Evolutionary conservation across 768 basidiomycete species (phyloP), one percentile per base, ranked within the genome.

Genomic region (Pleurotus sapidus): DNA sequence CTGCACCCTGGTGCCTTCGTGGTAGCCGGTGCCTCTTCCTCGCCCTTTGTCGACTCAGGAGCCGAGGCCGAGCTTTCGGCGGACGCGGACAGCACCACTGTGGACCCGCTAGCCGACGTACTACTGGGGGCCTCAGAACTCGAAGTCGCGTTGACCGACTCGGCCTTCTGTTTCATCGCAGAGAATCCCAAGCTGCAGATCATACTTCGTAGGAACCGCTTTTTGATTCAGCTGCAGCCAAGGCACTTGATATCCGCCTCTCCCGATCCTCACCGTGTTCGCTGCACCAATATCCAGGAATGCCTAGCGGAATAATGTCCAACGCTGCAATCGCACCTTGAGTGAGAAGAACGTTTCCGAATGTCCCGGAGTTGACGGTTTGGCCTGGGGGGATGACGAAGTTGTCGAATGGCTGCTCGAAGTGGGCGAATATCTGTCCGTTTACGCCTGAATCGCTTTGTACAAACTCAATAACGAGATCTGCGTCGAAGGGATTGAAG

Each of bases 191-290:
- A 76, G 64, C 4, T 59, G 63, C n/a, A 78, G 61, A 23, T 63
- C 53, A 60, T 87, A 89, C 7, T 65, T 59, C 27, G 84, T 83
- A 12, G 83, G 77, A 5, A 88, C 84, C 46, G 65, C 62, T 40
- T 67, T 69, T 66, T 88, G 84, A 34, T 72, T 67, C 49, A 88
- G 72, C 51, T 87, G 77, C 59, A 89, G 68, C 86, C 85, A 89
- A 9, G 88, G 87, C 43, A 88, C 67, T 57, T 74, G 72, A 62
- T 89, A 89, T 15, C 86, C 85, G 17, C 78, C 77, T 12, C 70
- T 62, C 3, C 80, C 84, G 9, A 84, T 71, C 45, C 71, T 67
- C 17, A 75, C 67, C 1, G 85, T 87, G 20, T 72, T 68, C 11
- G 74, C 79, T 2, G 81, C 71, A 34, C 70, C 70, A 18, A 89